Evolutionary conservation across 1,284 basidiomycete genomes (phyloP).

Genomic region (Coriolopsis trogii): DNA sequence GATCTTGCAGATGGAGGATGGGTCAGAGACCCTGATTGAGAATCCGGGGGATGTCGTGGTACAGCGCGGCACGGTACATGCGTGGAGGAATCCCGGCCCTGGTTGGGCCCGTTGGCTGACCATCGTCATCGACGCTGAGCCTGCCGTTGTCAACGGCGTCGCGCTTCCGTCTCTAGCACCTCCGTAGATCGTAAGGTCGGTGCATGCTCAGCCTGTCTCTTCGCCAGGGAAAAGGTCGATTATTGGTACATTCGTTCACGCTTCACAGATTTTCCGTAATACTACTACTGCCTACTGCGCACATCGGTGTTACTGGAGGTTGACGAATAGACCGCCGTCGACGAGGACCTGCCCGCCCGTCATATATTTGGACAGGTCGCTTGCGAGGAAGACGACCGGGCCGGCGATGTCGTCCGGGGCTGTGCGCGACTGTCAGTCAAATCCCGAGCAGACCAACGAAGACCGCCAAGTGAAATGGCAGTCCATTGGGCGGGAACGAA

Average conservation of each 20-base stretch:
- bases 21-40: slow-evolving; percentile 53
- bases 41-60: slow-evolving; percentile 60
- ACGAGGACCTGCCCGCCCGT: slow-evolving; percentile 74
- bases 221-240: too few relatives aligned
- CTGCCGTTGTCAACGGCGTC: slow-evolving; percentile 50
- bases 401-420: slow-evolving; percentile 78
- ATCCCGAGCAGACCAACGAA: too few relatives aligned
- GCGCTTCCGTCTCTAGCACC: slow-evolving; percentile 37
- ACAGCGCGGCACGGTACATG: slow-evolving; percentile 61
- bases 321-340: slow-evolving; percentile 81
- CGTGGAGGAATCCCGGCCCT: slow-evolving; percentile 60
- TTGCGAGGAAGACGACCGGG: slow-evolving; percentile 76
- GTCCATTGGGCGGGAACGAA: too few relatives aligned
- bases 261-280: too few relatives aligned
- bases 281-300: neutral
- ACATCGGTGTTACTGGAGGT: slow-evolving; percentile 59
- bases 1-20: slow-evolving; percentile 58
- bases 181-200: too few relatives aligned
- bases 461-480: too few relatives aligned
- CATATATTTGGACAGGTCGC: slow-evolving; percentile 75
- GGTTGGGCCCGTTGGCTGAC: slow-evolving; percentile 57
- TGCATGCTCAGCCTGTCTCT: too few relatives aligned
- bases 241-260: too few relatives aligned
- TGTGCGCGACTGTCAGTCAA: slow-evolving; percentile 35
- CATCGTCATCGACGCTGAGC: slow-evolving; percentile 56